These are phyloP conservation scores for Colletotrichum chlorophyti DNA, from an alignment of 2,329 filamentous ascomycete species.

Conservation along the genomic window DNA sequence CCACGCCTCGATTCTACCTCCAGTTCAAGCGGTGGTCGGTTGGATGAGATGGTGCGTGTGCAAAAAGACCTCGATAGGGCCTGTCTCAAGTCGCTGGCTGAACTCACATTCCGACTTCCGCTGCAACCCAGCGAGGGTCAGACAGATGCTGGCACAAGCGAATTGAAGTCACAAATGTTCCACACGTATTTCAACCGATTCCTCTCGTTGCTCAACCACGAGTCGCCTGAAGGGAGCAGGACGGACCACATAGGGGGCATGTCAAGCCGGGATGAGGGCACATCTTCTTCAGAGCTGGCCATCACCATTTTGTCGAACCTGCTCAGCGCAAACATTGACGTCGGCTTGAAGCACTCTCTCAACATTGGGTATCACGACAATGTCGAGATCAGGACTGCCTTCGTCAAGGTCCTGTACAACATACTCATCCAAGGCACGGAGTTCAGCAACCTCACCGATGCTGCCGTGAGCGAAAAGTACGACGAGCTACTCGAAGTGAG, in stretches of 20 bases:
- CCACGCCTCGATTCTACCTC: slow-evolving; percentile 50
- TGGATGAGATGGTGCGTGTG: slow-evolving; percentile 63
- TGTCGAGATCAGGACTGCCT: slow-evolving; percentile 72
- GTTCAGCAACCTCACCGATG: slow-evolving; percentile 72
- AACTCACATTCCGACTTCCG: slow-evolving; percentile 70
- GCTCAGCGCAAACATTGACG: slow-evolving; percentile 74
- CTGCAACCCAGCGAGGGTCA: slow-evolving; percentile 71
- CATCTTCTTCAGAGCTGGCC: slow-evolving; percentile 65
- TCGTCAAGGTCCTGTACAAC: slow-evolving; percentile 74
- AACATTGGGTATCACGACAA: slow-evolving; percentile 76
- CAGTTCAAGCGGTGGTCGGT: slow-evolving; percentile 46
- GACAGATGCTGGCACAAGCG: slow-evolving; percentile 70
- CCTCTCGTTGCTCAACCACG: slow-evolving; percentile 68
- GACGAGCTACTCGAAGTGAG: slow-evolving; percentile 66
- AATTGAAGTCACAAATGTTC: slow-evolving; percentile 75
- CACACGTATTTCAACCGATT: slow-evolving; percentile 76
- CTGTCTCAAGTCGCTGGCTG: slow-evolving; percentile 69
- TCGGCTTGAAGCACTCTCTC: slow-evolving; percentile 73
- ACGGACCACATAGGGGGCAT: slow-evolving; percentile 43
- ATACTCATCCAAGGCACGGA: slow-evolving; percentile 76
- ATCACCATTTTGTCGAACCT: slow-evolving; percentile 74
- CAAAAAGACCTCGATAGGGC: slow-evolving; percentile 72
- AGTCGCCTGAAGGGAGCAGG: slow-evolving; percentile 52
- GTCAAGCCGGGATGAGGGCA: slow-evolving; percentile 56
- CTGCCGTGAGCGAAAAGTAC: slow-evolving; percentile 72